These are phyloP conservation scores for Trematosphaeria pertusa DNA, from an alignment of 2,329 filamentous ascomycete genomes.

Conservation along the genomic window DNA sequence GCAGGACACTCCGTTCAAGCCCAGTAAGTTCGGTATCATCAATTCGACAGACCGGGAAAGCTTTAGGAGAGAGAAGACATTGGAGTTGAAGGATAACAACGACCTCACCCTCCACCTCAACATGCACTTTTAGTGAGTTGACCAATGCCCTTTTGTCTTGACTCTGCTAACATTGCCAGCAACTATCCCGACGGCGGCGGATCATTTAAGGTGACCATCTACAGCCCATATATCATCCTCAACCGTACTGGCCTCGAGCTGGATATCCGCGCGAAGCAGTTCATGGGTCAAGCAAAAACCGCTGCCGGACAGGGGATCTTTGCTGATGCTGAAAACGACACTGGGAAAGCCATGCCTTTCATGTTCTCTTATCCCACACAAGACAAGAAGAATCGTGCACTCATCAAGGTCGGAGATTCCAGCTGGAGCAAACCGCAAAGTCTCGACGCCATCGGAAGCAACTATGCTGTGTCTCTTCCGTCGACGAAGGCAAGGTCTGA, in stretches of 20 bases:
- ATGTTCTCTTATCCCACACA: conserved; percentile 95
- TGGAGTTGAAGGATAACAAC: conserved; percentile 85
- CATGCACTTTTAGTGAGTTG: conserved; percentile 80
- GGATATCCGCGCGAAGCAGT: conserved; percentile 85
- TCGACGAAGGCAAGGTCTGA: conserved; percentile 75
- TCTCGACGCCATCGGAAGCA: conserved; percentile 96
- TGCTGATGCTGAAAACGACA: conserved; percentile 61
- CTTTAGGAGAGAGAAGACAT: conserved; percentile 79
- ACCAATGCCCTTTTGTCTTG: neutral
- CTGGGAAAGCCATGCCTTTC: conserved; percentile 81
- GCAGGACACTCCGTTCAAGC: conserved; percentile 93
- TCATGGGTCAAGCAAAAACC: conserved; percentile 81
- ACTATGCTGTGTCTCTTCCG: conserved; percentile 83
- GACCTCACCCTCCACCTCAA: conserved; percentile 80
- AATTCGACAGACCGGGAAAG: conserved; percentile 88
- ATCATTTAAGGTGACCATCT: conserved; percentile 94
- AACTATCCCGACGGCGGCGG: conserved; percentile 90
- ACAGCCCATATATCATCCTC: conserved; percentile 91
- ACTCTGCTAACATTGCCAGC: conserved; percentile 35
- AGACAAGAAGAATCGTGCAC: conserved; percentile 87
- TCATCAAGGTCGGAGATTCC: conserved; percentile 87
- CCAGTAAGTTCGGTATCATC: conserved; percentile 96
- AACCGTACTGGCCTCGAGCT: conserved; percentile 95
- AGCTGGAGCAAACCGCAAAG: conserved; percentile 97
- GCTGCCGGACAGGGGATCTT: conserved; percentile 81